A percentile compares a stretch with the other conserved stretches of the same genome.
Conservation (phyloP, 2,329 filamentous ascomycete genomes). For the Tricladium varicosporioides region DNA sequence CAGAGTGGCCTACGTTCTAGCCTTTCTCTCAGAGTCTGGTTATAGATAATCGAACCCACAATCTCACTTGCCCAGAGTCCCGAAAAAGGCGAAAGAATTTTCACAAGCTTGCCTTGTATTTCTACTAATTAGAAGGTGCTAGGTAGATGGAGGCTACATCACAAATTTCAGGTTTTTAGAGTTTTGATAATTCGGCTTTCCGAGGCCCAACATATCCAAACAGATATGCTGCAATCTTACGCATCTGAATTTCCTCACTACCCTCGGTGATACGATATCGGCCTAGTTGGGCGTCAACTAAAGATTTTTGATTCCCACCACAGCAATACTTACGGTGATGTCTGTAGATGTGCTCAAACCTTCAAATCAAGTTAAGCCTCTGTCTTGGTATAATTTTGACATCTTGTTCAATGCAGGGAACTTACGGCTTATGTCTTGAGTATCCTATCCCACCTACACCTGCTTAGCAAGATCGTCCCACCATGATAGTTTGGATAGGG, state of each 20-base stretch:
- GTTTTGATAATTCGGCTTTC: slow-evolving; percentile 31
- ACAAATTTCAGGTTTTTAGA: slow-evolving; percentile 7
- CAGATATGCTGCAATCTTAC: slow-evolving; percentile 55
- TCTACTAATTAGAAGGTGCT: too few relatives aligned
- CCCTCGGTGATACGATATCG: slow-evolving; percentile 63
- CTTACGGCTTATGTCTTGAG: slow-evolving; percentile 27
- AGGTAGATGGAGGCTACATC: too few relatives aligned
- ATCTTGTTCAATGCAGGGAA: not conserved
- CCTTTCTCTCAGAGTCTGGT: too few relatives aligned
- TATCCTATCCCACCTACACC: slow-evolving; percentile 25
- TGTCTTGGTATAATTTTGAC: not conserved
- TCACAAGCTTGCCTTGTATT: too few relatives aligned
- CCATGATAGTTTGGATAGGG: not conserved
- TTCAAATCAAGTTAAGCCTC: slow-evolving; percentile 36
- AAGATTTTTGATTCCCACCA: too few relatives aligned
- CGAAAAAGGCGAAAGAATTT: too few relatives aligned
- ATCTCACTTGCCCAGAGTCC: too few relatives aligned
- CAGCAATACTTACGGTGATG: slow-evolving; percentile 47
- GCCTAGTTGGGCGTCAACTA: slow-evolving; percentile 11
- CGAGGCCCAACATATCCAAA: slow-evolving; percentile 52
- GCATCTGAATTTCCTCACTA: slow-evolving; percentile 64
- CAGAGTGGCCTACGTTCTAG: too few relatives aligned
- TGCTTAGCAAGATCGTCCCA: too few relatives aligned
- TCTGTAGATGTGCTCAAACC: slow-evolving; percentile 65
- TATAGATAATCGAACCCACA: too few relatives aligned